Evolutionary conservation across 129 eudicot species (phyloP).

Genomic region (Centaurea solstitialis): DNA sequence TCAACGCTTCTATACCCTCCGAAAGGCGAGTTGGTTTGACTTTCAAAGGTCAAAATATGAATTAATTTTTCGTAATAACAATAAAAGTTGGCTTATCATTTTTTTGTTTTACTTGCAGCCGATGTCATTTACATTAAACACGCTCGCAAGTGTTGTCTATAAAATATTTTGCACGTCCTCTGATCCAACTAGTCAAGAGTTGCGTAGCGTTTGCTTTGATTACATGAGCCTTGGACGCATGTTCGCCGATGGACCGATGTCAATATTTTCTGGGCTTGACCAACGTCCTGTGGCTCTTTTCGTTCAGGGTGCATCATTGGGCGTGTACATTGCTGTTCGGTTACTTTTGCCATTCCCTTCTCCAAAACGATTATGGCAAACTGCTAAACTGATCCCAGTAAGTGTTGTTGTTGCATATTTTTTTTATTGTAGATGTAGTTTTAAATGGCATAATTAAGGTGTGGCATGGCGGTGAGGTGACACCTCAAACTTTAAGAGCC

Average conservation of each 20-base stretch:
- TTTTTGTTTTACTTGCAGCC: conserved; percentile 32
- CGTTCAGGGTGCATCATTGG: conserved; percentile 34
- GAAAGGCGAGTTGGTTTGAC: conserved; percentile 43
- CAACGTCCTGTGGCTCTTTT: conserved; percentile 44
- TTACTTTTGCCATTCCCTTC: conserved; percentile 42
- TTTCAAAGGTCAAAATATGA: not conserved
- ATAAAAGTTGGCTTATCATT: not conserved
- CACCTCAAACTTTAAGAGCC: not conserved
- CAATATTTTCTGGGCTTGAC: conserved; percentile 40
- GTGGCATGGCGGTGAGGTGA: not conserved
- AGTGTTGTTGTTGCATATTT: not conserved
- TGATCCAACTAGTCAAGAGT: conserved; percentile 35
- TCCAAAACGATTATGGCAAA: conserved; percentile 39
- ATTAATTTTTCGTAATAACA: not conserved
- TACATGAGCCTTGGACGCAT: conserved; percentile 44
- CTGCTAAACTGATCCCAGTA: conserved; percentile 34
- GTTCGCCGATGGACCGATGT: conserved; percentile 34
- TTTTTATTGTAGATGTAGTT: not conserved
- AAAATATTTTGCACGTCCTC: conserved; percentile 41
- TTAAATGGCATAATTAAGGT: not conserved
- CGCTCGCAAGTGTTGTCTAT: conserved; percentile 42
- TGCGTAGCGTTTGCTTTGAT: conserved; percentile 43
- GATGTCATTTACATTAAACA: conserved; percentile 48
- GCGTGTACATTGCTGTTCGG: conserved; percentile 37
- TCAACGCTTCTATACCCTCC: conserved; percentile 58